Conservation (phyloP, 1,284 basidiomycete species). For the Rhodotorula sp. region DNA sequence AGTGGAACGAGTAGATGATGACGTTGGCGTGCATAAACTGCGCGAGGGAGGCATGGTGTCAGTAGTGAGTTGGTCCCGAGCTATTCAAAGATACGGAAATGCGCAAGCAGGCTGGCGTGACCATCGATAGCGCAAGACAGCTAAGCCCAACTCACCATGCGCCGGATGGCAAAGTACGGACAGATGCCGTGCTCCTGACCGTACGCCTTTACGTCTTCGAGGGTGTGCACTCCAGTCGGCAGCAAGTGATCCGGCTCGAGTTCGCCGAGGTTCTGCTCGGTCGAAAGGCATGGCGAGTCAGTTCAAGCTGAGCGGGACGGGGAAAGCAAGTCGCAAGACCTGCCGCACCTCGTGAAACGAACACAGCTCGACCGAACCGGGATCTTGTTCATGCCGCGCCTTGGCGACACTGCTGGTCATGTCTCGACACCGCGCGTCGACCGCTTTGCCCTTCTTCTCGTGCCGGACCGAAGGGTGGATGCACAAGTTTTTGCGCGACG, state of each 20-base stretch:
- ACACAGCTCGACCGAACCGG: constrained; percentile 78
- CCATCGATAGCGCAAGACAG: not conserved
- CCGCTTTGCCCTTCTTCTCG: constrained; percentile 96
- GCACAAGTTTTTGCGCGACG: constrained; percentile 94
- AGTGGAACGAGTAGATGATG: constrained; percentile 99
- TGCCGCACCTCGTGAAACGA: constrained; percentile 85
- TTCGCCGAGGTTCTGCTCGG: constrained; percentile 65
- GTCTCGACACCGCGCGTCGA: constrained; percentile 95
- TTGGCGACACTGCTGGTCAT: constrained; percentile 82
- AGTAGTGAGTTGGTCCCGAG: too few species aligned
- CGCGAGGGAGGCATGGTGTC: not conserved
- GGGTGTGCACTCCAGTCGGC: constrained; percentile 85
- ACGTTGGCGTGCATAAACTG: constrained; percentile 94
- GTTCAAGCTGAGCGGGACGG: not conserved
- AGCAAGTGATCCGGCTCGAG: constrained; percentile 81
- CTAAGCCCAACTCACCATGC: constrained; percentile 70
- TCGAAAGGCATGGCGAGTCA: constrained; percentile 5
- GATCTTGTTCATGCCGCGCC: constrained; percentile 18
- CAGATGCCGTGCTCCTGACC: constrained; percentile 83
- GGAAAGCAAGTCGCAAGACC: too few species aligned
- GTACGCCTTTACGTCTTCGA: constrained; percentile 88
- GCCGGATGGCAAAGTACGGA: constrained; percentile 92
- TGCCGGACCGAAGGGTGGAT: constrained; percentile 88
- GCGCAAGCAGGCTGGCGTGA: too few species aligned
- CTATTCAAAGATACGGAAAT: too few species aligned